Evolutionary conservation across 108 stramenopile genomes (phyloP).

Genomic region (Cyclostephanos tholiformis): DNA sequence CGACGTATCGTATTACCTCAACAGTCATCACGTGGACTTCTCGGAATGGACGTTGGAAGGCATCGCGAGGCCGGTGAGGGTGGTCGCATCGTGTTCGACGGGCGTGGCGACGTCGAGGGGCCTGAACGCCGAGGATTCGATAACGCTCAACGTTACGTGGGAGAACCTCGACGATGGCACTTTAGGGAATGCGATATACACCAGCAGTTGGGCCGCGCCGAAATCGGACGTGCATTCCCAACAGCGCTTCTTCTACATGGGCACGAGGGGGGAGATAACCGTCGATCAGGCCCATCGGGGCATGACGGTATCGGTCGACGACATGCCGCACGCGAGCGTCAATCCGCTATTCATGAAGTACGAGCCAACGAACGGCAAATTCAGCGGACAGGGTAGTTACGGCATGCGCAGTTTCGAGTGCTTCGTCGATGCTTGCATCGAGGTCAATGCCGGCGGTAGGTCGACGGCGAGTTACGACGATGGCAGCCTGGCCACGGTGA

Average conservation of each 20-base stretch:
- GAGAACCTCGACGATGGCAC: conserved; percentile 78
- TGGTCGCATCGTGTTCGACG: conserved; percentile 90
- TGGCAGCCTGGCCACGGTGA: conserved; percentile 90
- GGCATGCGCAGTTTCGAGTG: conserved; percentile 95
- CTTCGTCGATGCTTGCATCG: conserved; percentile 70
- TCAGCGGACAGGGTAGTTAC: conserved; percentile 96
- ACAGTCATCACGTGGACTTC: conserved; percentile 99
- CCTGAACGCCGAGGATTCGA: conserved; percentile 97
- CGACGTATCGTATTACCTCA: conserved; percentile 99
- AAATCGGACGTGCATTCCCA: conserved; percentile 97
- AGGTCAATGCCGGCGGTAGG: conserved; percentile 62
- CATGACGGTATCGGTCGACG: conserved; percentile 91
- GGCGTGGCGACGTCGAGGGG: conserved; percentile 90
- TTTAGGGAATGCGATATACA: conserved; percentile 95
- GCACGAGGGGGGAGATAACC: conserved; percentile 93
- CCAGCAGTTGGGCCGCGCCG: conserved; percentile 97
- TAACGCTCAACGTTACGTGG: conserved; percentile 98
- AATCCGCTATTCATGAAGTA: conserved; percentile 99
- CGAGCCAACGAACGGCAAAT: conserved; percentile 94
- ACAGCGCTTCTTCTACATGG: conserved; percentile 99
- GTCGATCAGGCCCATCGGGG: conserved; percentile 99
- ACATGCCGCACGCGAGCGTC: conserved; percentile 84
- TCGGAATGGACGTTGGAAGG: conserved; percentile 96
- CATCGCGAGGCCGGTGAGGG: conserved; percentile 88
- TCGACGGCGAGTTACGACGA: conserved; percentile 84